A percentile compares a stretch with the other conserved stretches of the same genome.
Evolutionary conservation across 768 basidiomycete species (phyloP).

Genomic region (Amanita rubescens): DNA sequence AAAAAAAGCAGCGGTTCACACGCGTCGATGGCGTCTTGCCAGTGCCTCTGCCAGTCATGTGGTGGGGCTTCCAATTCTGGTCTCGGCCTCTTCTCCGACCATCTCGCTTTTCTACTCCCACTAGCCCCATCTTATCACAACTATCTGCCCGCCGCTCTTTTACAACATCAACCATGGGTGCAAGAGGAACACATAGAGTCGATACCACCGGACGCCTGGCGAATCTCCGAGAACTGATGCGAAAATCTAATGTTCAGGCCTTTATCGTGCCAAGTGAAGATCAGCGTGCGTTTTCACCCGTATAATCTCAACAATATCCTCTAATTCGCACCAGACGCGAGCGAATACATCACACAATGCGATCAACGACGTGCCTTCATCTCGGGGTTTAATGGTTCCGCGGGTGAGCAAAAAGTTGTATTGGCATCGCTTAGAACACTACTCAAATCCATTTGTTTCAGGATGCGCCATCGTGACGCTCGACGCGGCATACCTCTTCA

Average conservation of each 20-base stretch:
- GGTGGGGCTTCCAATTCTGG: conserved; percentile 3
- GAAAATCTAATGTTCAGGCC: conserved; percentile 49
- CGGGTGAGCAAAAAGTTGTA: conserved; percentile 43
- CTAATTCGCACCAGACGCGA: conserved; percentile 49
- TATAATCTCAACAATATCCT: neutral
- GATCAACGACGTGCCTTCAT: conserved; percentile 85
- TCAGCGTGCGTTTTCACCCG: conserved; percentile 54
- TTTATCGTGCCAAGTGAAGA: conserved; percentile 89
- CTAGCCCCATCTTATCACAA: neutral
- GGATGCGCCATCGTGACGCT: conserved; percentile 17
- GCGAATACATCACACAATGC: conserved; percentile 82
- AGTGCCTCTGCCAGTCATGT: conserved; percentile 1
- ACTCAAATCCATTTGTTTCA: neutral
- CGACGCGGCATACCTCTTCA: conserved; percentile 72
- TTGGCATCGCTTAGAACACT: neutral
- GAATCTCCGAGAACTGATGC: conserved; percentile 66
- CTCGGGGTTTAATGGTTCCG: conserved; percentile 91
- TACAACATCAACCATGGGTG: conserved; percentile 25
- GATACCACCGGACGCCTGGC: conserved; percentile 58
- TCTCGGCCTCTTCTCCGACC: neutral
- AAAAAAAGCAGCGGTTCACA: too few relatives aligned
- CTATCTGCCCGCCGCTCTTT: neutral
- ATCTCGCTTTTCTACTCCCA: neutral
- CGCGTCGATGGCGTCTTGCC: too few relatives aligned
- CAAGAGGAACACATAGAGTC: conserved; percentile 36